Conservation (phyloP, 2,329 filamentous ascomycete genomes). For the Raffaelea albimanens region DNA sequence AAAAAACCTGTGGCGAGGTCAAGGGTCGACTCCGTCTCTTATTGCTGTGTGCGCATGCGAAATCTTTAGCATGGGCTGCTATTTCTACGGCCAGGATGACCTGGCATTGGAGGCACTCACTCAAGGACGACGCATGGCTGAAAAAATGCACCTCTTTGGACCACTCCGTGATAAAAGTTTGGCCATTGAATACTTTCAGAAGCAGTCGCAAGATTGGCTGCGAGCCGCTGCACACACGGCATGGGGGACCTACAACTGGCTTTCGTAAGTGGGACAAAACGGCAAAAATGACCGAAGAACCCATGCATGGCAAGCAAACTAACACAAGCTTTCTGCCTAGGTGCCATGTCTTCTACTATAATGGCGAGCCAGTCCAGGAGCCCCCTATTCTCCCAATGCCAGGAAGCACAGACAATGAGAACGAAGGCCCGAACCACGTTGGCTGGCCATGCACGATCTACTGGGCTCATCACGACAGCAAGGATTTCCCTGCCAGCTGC, state of each 20-base stretch:
- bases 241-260: slow-evolving; percentile 10
- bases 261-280: slow-evolving; percentile 1
- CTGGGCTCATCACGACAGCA: background rate
- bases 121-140: slow-evolving; percentile 8
- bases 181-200: background rate
- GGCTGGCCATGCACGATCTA: background rate
- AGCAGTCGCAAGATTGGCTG: slow-evolving; percentile 4
- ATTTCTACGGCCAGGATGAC: slow-evolving; percentile 7
- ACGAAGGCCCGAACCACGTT: too few species aligned
- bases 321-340: background rate
- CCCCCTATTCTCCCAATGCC: background rate
- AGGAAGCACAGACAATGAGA: background rate
- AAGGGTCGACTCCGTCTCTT: background rate
- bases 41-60: slow-evolving; percentile 1
- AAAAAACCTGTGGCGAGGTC: background rate
- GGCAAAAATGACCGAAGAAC: background rate
- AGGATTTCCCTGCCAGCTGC: slow-evolving; percentile 2
- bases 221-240: slow-evolving; percentile 6
- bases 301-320: background rate
- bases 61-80: slow-evolving; percentile 6
- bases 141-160: slow-evolving; percentile 3
- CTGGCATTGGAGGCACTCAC: background rate
- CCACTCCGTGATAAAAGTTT: background rate
- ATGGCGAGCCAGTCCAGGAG: slow-evolving; percentile 1
- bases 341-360: slow-evolving; percentile 5